Evolutionary conservation across 495 filamentous ascomycete species (phyloP), one percentile per base, ranked within the genome.

Genomic region (Hypoxylon intermedium): DNA sequence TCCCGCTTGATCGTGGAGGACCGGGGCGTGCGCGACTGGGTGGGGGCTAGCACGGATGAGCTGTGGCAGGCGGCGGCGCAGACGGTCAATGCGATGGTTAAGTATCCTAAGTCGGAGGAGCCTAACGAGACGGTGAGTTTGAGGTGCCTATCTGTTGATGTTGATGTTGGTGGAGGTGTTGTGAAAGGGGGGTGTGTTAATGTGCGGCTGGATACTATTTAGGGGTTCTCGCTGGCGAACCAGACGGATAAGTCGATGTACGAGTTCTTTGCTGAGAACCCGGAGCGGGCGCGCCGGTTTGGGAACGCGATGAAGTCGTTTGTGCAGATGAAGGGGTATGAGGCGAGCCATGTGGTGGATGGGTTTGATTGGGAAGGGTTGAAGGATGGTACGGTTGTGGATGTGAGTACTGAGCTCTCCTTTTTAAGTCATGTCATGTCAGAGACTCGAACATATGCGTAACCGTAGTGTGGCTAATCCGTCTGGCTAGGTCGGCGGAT

Each of bases 401-500:
- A 82, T 58, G 63, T 58, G 13, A 58, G 54, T 43, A 33, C n/a
- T 6, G 6, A 21, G 5, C 24, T 3, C 0, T 28, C 23, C 13
- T 12, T 37, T 15, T 12, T 15, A 7, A 1, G 31, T 38, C 11
- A 11, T 1, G 2, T 20, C 24, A 45, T 28, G 9, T 28, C 52
- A 43, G 11, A 47, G 6, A 24, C 18, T 69, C n/a, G 16, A 51
- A 2, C 5, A 23, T 11, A 65, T 13, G 26, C 9, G 5, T 30
- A 5, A 30, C n/a, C n/a, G n/a, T n/a, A n/a, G n/a, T n/a, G 9
- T 30, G 9, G 9, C 26, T 30, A 9, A 30, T 30, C 31, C 31
- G 12, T 34, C 31, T 34, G 9, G 9, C 2, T 68, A 77, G 56
- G 54, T 83, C 4, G 81, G 79, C 11, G 80, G 79, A 1, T 64